Base-by-base conservation (phyloP, 495 filamentous ascomycete genomes). In the Neurospora sp. region DNA sequence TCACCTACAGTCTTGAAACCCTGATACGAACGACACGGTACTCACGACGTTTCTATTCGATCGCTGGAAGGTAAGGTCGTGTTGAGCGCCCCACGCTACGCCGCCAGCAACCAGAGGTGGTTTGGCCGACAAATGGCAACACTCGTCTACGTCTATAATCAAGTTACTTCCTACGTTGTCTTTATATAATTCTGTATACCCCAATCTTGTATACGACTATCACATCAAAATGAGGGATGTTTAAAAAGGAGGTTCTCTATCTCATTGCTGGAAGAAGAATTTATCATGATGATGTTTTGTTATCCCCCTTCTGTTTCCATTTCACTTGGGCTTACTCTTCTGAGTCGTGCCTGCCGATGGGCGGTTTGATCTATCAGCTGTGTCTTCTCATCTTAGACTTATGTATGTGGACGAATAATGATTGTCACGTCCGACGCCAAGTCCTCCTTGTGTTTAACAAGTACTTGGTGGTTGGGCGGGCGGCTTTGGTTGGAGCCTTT, bases 11-110 rank as follows among this genome's bases (percentile, higher is more conserved):
- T 31, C 16, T 31, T 45, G 22, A 35, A 31, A 45, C 39, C 42
- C 40, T 27, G 72, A 69, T 18, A 73, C 48, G 10, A 71, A 71
- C 40, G 41, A 72, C 40, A 75, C 71, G 74, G 74, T 70, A 71
- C 69, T 70, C 69, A 76, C 68, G 75, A 73, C 59, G 68, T 48
- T 74, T 38, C 35, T 9, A 65, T 65, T 65, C 53, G 27, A 31
- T 31, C 53, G 27, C 53, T 65, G 14, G 53, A 65, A 35, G 53
- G 35, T 35, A 65, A 35, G 12, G 53, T 65, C 14, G 27, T 65
- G 22, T 65, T 65, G 53, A 61, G 53, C 53, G 3, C 53, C 14
- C 27, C 53, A 65, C 53, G 7, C 27, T 65, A 31, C 27, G 27
- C 53, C 53, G 27, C 53, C 27, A 61, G 14, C 6, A 35, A 61